phyloP scores from a whole-genome alignment of 208 protist species.

The Vickermania ingenoplastis region DNA sequence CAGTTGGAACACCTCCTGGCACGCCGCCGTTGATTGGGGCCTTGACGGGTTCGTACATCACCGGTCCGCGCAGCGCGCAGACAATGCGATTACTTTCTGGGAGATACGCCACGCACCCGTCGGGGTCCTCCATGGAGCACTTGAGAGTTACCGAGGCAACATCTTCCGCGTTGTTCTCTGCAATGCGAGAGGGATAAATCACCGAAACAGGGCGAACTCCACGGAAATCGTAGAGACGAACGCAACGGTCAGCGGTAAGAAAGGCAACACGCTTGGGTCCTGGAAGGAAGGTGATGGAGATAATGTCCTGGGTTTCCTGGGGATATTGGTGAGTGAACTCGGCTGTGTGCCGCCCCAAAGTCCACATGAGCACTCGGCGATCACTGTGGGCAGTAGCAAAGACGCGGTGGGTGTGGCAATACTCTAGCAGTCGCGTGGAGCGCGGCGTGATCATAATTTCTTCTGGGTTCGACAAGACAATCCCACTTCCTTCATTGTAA shows the following conservation, averaged over 20 bases:
- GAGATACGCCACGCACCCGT: constrained; percentile 56
- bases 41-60: constrained; percentile 46
- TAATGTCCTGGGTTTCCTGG: constrained; percentile 70
- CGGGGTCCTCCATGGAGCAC: constrained; percentile 38
- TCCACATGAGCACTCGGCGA: constrained; percentile 62
- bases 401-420: constrained; percentile 29
- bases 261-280: constrained; percentile 41
- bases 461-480: neutral
- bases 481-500: neutral
- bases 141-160: constrained; percentile 48
- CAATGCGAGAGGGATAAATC: constrained; percentile 28
- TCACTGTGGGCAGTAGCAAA: constrained; percentile 72
- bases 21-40: neutral
- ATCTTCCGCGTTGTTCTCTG: constrained; percentile 47
- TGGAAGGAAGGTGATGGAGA: constrained; percentile 45
- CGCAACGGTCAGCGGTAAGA: constrained; percentile 50
- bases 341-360: constrained; percentile 38
- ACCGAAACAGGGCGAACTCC: constrained; percentile 36
- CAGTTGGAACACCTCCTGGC: neutral
- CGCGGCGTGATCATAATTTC: neutral
- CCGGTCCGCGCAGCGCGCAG: constrained; percentile 47
- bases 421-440: constrained; percentile 39
- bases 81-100: constrained; percentile 35
- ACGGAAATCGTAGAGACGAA: constrained; percentile 66
- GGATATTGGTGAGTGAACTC: constrained; percentile 65